phyloP scores from a whole-genome alignment of 805 yeast genomes.

The Kazachstania psychrophila region DNA sequence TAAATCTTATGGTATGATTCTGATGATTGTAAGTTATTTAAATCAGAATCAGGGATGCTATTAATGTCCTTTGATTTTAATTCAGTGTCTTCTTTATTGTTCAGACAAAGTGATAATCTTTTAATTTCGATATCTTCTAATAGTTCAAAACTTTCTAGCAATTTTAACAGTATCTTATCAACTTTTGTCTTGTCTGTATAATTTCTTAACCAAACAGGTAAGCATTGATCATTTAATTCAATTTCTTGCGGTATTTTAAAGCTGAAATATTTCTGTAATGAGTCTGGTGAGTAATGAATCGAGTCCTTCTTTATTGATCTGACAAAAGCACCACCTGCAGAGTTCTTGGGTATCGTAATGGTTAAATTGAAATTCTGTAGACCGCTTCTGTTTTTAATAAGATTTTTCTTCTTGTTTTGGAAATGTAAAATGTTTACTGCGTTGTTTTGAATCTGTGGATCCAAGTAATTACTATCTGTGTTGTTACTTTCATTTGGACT shows the following conservation, averaged over 20 bases:
- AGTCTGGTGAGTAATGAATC: constrained; percentile 28
- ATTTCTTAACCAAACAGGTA: constrained; percentile 30
- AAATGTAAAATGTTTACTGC: background rate
- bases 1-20: constrained; percentile 18
- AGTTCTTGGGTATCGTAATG: constrained; percentile 15
- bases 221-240: constrained; percentile 8
- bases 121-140: constrained; percentile 29
- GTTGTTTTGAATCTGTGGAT: background rate
- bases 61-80: no score
- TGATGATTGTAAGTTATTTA: constrained; percentile 9
- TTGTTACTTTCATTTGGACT: background rate
- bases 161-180: constrained; percentile 18
- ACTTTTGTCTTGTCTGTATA: constrained; percentile 12
- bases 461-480: background rate
- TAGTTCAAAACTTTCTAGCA: constrained; percentile 28
- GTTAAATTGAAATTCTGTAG: constrained; percentile 12
- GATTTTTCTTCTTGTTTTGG: background rate
- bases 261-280: constrained; percentile 23
- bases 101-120: constrained; percentile 23
- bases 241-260: constrained; percentile 23
- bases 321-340: constrained; percentile 18
- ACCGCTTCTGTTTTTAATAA: background rate
- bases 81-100: background rate
- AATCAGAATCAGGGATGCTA: background rate
- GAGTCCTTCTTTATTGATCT: constrained; percentile 28